These are phyloP conservation scores for Aureobasidium sp. DNA, from an alignment of 2,329 filamentous ascomycete species.

Conservation along the genomic window DNA sequence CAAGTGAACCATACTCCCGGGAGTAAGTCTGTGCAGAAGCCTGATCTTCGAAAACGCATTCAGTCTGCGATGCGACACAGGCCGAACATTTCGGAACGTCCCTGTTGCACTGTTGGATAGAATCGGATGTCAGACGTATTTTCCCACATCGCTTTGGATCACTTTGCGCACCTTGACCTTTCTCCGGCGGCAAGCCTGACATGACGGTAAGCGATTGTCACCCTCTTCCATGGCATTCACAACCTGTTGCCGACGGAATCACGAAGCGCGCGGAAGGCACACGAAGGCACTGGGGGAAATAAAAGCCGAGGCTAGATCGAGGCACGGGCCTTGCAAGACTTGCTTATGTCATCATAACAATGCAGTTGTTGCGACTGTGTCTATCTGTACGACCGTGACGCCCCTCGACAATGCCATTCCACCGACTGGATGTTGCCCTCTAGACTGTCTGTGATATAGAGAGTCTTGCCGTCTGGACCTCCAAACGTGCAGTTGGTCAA, in stretches of 20 bases:
- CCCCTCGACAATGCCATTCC: slow-evolving; percentile 1
- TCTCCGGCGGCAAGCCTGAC: neutral
- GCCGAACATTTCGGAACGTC: slow-evolving; percentile 17
- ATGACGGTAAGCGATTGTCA: neutral
- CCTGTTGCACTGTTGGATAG: slow-evolving; percentile 15
- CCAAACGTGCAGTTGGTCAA: slow-evolving; percentile 2
- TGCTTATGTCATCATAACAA: neutral
- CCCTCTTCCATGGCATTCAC: neutral
- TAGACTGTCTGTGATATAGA: neutral
- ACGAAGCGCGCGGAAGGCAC: neutral
- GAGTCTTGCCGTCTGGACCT: neutral
- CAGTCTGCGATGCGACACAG: slow-evolving; percentile 16
- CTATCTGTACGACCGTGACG: neutral
- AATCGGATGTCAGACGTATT: too few relatives aligned
- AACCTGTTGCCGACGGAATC: too few relatives aligned
- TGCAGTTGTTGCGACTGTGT: neutral
- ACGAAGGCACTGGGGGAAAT: neutral
- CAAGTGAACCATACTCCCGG: slow-evolving; percentile 8
- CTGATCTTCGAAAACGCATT: slow-evolving; percentile 18
- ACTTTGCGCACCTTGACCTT: neutral
- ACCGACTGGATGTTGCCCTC: neutral
- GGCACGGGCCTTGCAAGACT: neutral
- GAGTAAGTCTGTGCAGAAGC: slow-evolving; percentile 18
- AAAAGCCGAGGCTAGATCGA: neutral
- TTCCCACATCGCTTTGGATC: fast-evolving